Evolutionary conservation across 1,284 basidiomycete genomes (phyloP), one percentile per base, ranked within the genome.

Genomic region (Trametes polyzona): DNA sequence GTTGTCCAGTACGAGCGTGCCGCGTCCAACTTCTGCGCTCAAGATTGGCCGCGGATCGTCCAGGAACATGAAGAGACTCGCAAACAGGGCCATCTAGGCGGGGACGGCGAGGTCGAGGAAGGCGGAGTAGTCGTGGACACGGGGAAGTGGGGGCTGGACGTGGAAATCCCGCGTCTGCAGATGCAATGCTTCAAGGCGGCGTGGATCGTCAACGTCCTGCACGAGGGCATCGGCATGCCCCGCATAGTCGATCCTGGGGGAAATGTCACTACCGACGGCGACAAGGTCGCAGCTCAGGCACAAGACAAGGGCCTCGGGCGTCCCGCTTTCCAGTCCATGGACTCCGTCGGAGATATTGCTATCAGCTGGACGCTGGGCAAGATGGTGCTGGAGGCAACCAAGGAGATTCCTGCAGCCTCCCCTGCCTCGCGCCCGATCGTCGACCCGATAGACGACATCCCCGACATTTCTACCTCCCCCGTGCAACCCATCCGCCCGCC

Each of bases 161-260:
- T 97, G 51, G 94, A 96, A 69, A 74, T 92, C 36, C 83, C 90
- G 33, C 84, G 96, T 30, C 75, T 99, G 58, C 86, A 96, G 75
- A 93, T 96, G 90, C 97, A 99, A 71, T 99, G 97, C 72, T 99
- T 99, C 87, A 99, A 99, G 73, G 95, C 96, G 1, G 96, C 96
- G 1, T 99, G 97, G 97, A 85, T 99, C 57, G 88, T 91, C 55
- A 98, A 98, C 69, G 91, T 99, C 23, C 76, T 99, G 4, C 96
- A 99, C 69, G 93, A 98, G 68, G 97, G 96, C 23, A 90, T 99
- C 52, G 95, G 95, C 14, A 86, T 99, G 69, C 97, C 97, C 11
- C 84, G 97, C 29, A 88, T 98, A 30, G 84, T 93, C 41, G 96
- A 98, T 71, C 79, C 83, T 2, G 90, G 84, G 5, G 94, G 93